Conservation (phyloP, 805 yeast genomes). For the Ogataea paraovalis region DNA sequence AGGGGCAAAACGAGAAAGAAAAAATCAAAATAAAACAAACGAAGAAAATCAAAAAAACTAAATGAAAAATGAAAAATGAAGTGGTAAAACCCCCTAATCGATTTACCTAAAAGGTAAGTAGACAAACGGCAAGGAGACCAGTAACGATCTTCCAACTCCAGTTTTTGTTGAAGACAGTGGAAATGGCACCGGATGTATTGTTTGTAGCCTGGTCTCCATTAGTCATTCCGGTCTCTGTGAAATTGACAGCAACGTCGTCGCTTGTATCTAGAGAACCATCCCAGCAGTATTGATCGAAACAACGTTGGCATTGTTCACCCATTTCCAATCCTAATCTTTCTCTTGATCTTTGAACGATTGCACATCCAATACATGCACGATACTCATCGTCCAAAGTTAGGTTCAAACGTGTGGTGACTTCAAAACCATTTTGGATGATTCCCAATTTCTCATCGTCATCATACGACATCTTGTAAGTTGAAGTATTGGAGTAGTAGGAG, state of each 20-base stretch:
- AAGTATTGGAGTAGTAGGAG: conserved; percentile 63
- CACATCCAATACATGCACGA: conserved; percentile 77
- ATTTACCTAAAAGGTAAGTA: conserved; percentile 7
- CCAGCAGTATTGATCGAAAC: conserved; percentile 72
- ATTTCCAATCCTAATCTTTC: conserved; percentile 61
- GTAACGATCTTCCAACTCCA: conserved; percentile 2
- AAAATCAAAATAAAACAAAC: neutral
- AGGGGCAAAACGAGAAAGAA: too few relatives aligned
- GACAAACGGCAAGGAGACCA: conserved; percentile 8
- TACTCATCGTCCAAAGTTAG: conserved; percentile 65
- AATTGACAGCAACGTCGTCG: conserved; percentile 28
- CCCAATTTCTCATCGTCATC: conserved; percentile 50
- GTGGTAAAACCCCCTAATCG: too few relatives aligned
- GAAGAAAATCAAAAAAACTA: neutral
- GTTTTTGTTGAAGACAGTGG: conserved; percentile 1
- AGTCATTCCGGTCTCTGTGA: conserved; percentile 38
- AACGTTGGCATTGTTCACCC: conserved; percentile 63
- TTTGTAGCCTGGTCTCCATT: conserved; percentile 25
- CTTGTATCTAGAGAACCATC: conserved; percentile 27
- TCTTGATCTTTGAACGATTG: conserved; percentile 71
- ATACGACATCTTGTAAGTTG: conserved; percentile 66
- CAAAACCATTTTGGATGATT: conserved; percentile 73
- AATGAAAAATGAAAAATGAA: neutral
- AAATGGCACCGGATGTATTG: conserved; percentile 18
- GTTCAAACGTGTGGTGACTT: conserved; percentile 61